Percentiles rank a stretch among this genome's conserved stretches.
phyloP scores from a whole-genome alignment of 1,284 basidiomycete genomes.

The Sanghuangporus baumii region DNA sequence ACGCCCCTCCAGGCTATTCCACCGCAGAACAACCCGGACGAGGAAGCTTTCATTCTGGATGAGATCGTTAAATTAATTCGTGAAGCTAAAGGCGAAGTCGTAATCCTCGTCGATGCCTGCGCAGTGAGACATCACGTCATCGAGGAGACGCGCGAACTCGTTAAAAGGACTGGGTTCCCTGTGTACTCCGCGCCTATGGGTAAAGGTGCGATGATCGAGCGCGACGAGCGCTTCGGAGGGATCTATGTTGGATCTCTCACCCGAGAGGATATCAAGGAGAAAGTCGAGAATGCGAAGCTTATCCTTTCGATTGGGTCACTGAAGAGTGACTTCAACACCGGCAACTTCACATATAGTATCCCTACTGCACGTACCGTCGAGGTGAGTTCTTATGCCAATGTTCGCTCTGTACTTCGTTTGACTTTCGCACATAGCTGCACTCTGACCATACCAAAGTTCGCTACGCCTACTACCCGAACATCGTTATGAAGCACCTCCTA shows the following conservation, averaged over 20 bases:
- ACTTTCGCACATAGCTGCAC: constrained; percentile 57
- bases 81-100: constrained; percentile 49
- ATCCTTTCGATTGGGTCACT: constrained; percentile 80
- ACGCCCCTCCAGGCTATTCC: constrained; percentile 51
- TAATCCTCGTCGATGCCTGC: constrained; percentile 88
- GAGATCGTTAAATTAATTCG: constrained; percentile 65
- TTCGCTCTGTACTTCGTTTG: constrained; percentile 12
- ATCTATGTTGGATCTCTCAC: constrained; percentile 81
- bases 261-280: constrained; percentile 65
- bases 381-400: constrained; percentile 31
- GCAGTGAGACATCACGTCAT: constrained; percentile 75
- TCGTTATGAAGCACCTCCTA: constrained; percentile 70
- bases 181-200: constrained; percentile 87
- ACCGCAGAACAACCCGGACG: constrained; percentile 50
- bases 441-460: constrained; percentile 72
- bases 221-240: constrained; percentile 82
- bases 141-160: constrained; percentile 63
- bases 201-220: constrained; percentile 78
- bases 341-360: constrained; percentile 74
- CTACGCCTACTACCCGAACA: constrained; percentile 53
- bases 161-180: constrained; percentile 68
- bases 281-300: constrained; percentile 79
- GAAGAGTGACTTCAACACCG: constrained; percentile 89
- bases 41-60: constrained; percentile 69
- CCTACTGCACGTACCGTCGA: constrained; percentile 58